Percentiles rank a stretch among this genome's conserved stretches.
Evolutionary conservation across 306 rosid genomes (phyloP).

Genomic region (Rosa rugosa): DNA sequence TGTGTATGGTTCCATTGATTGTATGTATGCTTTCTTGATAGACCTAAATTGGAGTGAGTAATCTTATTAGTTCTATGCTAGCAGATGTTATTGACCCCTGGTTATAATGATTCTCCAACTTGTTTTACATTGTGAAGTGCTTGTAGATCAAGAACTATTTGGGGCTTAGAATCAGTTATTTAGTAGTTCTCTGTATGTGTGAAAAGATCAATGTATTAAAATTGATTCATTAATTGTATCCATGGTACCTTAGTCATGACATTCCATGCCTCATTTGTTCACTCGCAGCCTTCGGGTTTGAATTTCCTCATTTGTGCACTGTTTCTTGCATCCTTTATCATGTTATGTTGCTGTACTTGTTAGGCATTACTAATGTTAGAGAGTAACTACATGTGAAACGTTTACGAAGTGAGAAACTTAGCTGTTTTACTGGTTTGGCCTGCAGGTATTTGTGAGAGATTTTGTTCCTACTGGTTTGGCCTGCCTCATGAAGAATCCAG

Average conservation of each 20-base stretch:
- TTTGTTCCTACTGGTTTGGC: constrained; percentile 35
- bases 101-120: too few relatives aligned
- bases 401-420: not conserved
- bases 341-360: not conserved
- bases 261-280: too few relatives aligned
- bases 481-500: constrained; percentile 21
- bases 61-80: not conserved
- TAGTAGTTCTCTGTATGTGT: too few relatives aligned
- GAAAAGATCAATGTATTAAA: too few relatives aligned
- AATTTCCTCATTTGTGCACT: not conserved
- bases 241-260: too few relatives aligned
- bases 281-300: too few relatives aligned
- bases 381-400: not conserved
- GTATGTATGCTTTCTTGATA: too few relatives aligned
- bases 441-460: constrained; percentile 35
- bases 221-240: too few relatives aligned
- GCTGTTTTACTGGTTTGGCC: not conserved
- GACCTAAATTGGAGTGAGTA: not conserved
- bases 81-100: not conserved
- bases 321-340: not conserved
- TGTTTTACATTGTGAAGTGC: too few relatives aligned
- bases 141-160: not conserved
- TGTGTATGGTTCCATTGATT: not conserved
- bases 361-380: not conserved
- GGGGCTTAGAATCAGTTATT: too few relatives aligned